Conservation (phyloP, 306 rosid genomes). For the Crotalaria pallida region DNA sequence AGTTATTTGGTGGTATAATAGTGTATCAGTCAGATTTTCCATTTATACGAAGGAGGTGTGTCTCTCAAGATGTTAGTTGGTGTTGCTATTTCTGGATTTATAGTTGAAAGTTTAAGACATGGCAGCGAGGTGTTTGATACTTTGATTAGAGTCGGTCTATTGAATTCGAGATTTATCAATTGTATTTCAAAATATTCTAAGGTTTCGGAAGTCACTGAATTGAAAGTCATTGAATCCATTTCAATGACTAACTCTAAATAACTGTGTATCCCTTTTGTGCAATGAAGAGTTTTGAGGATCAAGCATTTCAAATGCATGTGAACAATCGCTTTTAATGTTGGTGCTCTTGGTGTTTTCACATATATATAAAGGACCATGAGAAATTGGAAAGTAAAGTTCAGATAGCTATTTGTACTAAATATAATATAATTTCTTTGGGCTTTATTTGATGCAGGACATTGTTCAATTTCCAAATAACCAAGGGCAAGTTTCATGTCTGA, state of each 20-base stretch:
- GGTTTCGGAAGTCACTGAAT: too few relatives aligned
- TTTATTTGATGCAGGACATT: neutral
- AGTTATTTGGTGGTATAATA: neutral
- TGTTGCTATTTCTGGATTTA: neutral
- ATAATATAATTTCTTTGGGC: neutral
- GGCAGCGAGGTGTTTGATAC: too few relatives aligned
- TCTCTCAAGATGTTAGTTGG: neutral
- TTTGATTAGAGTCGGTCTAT: neutral
- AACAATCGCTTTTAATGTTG: neutral
- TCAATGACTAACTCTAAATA: neutral
- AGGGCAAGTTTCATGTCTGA: conserved; percentile 35
- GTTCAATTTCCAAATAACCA: neutral
- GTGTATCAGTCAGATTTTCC: neutral
- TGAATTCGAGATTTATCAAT: too few relatives aligned
- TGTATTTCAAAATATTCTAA: too few relatives aligned
- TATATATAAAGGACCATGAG: neutral
- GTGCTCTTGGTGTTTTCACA: neutral
- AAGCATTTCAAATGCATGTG: neutral
- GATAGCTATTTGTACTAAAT: neutral
- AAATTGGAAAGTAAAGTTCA: neutral
- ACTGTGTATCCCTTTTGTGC: neutral
- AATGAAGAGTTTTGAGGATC: neutral
- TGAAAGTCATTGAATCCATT: too few relatives aligned
- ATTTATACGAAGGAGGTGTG: neutral
- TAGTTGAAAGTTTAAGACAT: neutral